A percentile compares a stretch with the other conserved stretches of the same genome.
These are phyloP conservation scores for Flaveria bidentis DNA, from an alignment of 129 eudicot genomes.

Conservation along the genomic window DNA sequence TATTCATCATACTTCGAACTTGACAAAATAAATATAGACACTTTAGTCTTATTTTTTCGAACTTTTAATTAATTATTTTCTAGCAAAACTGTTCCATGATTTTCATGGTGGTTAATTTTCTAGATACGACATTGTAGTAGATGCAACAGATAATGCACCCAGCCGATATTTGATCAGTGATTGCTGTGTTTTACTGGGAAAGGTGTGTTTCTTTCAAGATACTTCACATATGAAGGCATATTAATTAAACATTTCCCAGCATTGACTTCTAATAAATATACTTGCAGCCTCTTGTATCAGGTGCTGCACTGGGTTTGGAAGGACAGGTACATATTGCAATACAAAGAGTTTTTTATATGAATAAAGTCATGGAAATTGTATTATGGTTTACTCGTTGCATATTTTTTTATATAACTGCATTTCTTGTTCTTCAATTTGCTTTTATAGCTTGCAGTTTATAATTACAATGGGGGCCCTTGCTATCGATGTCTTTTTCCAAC, in stretches of 20 bases:
- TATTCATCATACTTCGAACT: conserved; percentile 47
- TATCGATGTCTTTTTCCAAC: conserved; percentile 94
- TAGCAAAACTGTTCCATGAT: conserved; percentile 24
- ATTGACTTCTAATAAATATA: conserved; percentile 23
- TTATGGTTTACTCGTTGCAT: not conserved
- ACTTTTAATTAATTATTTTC: not conserved
- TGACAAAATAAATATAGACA: not conserved
- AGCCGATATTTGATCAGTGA: conserved; percentile 96
- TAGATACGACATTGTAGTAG: conserved; percentile 86
- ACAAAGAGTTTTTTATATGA: not conserved
- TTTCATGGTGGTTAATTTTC: conserved; percentile 43
- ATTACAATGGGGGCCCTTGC: conserved; percentile 96
- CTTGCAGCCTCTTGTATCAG: conserved; percentile 94
- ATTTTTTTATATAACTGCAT: conserved; percentile 25
- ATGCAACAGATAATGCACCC: conserved; percentile 97
- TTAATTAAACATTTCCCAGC: not conserved
- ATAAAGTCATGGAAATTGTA: not conserved
- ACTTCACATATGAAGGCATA: not conserved
- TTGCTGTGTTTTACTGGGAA: conserved; percentile 94
- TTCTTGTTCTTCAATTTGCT: not conserved
- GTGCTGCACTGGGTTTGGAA: conserved; percentile 97
- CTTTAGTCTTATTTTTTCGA: not conserved
- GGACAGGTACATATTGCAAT: conserved; percentile 67
- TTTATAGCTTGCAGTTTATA: conserved; percentile 87
- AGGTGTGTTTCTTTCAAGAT: conserved; percentile 50